phyloP scores from a whole-genome alignment of 805 yeast species.

The Yarrowia divulgata region DNA sequence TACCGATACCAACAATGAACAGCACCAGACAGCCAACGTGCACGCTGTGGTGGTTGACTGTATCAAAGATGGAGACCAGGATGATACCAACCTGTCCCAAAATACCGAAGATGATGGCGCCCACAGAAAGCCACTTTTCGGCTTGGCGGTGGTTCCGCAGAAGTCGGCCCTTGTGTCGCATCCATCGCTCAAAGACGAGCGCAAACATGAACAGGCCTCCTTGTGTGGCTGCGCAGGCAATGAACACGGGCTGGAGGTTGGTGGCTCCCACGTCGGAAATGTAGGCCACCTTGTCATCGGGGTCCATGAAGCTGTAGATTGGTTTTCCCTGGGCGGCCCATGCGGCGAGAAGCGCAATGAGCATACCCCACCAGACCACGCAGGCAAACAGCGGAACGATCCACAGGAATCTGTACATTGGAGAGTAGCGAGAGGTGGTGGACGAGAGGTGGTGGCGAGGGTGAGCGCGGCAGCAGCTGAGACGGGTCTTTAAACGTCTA shows the following conservation, averaged over 20 bases:
- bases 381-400: conserved; percentile 69
- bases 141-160: conserved; percentile 58
- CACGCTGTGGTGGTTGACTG: conserved; percentile 62
- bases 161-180: conserved; percentile 64
- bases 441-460: background rate
- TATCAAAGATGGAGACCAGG: conserved; percentile 76
- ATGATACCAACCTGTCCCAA: conserved; percentile 77
- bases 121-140: conserved; percentile 55
- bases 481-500: conserved; percentile 22
- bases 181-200: conserved; percentile 64
- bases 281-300: conserved; percentile 59
- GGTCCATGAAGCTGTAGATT: conserved; percentile 62
- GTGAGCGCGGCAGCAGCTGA: background rate
- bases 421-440: background rate
- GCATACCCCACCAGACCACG: conserved; percentile 90
- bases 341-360: conserved; percentile 73
- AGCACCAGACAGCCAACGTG: conserved; percentile 70
- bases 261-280: conserved; percentile 91
- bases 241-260: conserved; percentile 81
- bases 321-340: conserved; percentile 89
- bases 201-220: conserved; percentile 75
- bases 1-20: conserved; percentile 71
- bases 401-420: conserved; percentile 46
- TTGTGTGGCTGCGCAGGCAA: conserved; percentile 77
- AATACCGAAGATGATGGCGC: conserved; percentile 57